Evolutionary conservation across 116 monocot species (phyloP), one percentile per base, ranked within the genome.

Genomic region (Cymodocea nodosa): DNA sequence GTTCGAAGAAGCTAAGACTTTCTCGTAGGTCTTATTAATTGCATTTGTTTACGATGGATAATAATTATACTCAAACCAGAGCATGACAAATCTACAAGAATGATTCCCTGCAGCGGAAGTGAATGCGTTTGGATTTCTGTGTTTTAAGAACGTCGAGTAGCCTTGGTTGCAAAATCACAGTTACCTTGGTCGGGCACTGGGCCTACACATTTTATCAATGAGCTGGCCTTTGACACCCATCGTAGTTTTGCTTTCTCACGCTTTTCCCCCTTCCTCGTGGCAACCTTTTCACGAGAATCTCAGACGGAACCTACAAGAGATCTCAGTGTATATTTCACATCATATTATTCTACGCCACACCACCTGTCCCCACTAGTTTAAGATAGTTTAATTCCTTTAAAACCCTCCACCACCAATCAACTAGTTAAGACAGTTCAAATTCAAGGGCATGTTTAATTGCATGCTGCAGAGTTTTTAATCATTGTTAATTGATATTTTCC

Each of bases 211-310:
- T 44, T 4, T 44, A 44, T 10, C 12, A 44, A 44, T 44, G 44
- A 12, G 44, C 12, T 44, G 44, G 44, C 44, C 44, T 44, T n/a
- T 44, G 11, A 44, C 44, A 44, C 11, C 44, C 44, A 56, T n/a
- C n/a, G n/a, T 25, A 25, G 13, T 39, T 62, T 39, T 5, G 61
- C 37, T 34, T 61, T 61, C 30, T 35, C 61, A 34, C 36, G 2
- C 37, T 37, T 62, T 37, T 62, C 62, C 37, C 62, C 37, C 37
- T 37, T 54, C 17, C 8, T 39, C 14, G 0, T 34, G 6, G n/a
- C 62, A 62, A 62, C 15, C 62, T 36, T 35, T 62, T 35, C 15
- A 62, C 36, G 37, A 37, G 62, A 62, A 62, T 39, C 62, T 36
- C 62, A 25, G 58, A n/a, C 12, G n/a, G 56, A 58, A 20, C 25